A percentile compares a stretch with the other conserved stretches of the same genome.
Conservation (phyloP, 2,329 filamentous ascomycete species). For the Didymella keratinophila region DNA sequence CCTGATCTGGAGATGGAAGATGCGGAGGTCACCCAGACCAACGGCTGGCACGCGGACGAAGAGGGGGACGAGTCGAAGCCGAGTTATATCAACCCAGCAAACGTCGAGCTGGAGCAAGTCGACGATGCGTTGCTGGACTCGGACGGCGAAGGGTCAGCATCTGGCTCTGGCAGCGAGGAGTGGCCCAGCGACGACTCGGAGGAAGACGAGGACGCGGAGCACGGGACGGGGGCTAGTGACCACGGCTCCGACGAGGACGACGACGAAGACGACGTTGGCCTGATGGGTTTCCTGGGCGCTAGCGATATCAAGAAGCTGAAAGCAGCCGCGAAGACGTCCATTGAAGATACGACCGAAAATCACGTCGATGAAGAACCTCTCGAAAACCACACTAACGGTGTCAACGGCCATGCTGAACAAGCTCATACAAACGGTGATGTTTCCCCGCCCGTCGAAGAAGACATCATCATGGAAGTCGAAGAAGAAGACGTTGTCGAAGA, state of each 20-base stretch:
- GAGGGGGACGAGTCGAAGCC: constrained; percentile 25
- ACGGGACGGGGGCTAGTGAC: constrained; percentile 30
- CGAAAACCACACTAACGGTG: neutral
- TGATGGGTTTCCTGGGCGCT: constrained; percentile 48
- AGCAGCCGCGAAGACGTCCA: constrained; percentile 37
- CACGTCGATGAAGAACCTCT: neutral
- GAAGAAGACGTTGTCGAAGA: constrained; percentile 10
- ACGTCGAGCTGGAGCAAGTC: constrained; percentile 51
- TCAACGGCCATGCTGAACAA: neutral
- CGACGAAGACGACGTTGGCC: constrained; percentile 36
- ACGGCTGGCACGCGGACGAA: constrained; percentile 34
- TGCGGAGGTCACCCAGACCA: constrained; percentile 19
- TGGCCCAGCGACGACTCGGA: constrained; percentile 51
- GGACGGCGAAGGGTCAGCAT: constrained; percentile 44
- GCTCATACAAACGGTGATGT: neutral
- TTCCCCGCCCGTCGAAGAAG: constrained; percentile 23
- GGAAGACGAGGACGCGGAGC: constrained; percentile 31
- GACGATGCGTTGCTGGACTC: constrained; percentile 52
- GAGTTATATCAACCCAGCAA: constrained; percentile 46
- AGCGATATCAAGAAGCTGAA: constrained; percentile 48
- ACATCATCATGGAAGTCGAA: constrained; percentile 19
- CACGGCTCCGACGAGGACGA: constrained; percentile 39
- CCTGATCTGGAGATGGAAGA: constrained; percentile 40
- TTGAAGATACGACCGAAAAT: constrained; percentile 24
- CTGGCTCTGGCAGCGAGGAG: constrained; percentile 49